Evolutionary conservation across 805 yeast genomes (phyloP).

Genomic region (Teunomyces aglyptinius): DNA sequence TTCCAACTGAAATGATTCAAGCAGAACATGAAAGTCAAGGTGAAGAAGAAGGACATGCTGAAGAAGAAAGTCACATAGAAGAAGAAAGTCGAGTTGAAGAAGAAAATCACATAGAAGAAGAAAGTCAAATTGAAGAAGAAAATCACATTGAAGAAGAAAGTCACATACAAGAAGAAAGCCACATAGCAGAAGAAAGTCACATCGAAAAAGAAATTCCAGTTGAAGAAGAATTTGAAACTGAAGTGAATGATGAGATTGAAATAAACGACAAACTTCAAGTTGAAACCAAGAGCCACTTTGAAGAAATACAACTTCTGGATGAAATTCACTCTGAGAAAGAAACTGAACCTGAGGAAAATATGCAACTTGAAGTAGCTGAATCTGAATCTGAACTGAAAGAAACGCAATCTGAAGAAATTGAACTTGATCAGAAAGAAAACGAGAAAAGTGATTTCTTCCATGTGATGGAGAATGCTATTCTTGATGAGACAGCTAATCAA

Average conservation of each 20-base stretch:
- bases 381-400: not conserved
- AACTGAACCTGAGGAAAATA: not conserved
- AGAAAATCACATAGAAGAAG: not conserved
- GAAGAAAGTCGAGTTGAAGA: not conserved
- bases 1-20: too few relatives aligned
- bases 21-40: not conserved
- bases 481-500: not conserved
- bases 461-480: not conserved
- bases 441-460: not conserved
- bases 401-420: not conserved
- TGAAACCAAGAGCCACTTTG: not conserved
- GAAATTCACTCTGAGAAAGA: not conserved
- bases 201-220: not conserved
- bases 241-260: not conserved
- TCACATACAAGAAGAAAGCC: too few relatives aligned
- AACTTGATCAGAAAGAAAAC: not conserved
- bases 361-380: not conserved
- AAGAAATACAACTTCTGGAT: too few relatives aligned
- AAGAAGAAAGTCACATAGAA: too few relatives aligned
- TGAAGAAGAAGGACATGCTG: not conserved
- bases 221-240: not conserved
- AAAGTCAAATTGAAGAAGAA: not conserved
- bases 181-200: not conserved
- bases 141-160: constrained; percentile 1
- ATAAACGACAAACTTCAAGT: not conserved